phyloP scores from a whole-genome alignment of 495 filamentous ascomycete species.

The Staphylotrichum tortipilum region DNA sequence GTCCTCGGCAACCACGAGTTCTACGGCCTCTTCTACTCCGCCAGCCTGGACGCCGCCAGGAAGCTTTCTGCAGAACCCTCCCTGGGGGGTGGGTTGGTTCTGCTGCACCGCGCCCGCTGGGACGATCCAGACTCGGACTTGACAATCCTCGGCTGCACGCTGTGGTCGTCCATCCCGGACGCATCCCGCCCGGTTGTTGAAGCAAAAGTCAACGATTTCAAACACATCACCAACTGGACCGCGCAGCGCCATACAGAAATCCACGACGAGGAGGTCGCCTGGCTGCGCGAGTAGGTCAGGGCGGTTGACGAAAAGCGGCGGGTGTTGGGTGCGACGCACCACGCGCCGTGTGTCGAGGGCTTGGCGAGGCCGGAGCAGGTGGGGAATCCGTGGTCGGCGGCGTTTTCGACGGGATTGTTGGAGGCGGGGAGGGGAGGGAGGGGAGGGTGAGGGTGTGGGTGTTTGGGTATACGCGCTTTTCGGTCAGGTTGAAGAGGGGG shows the following conservation, averaged over 20 bases:
- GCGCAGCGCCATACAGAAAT: slow-evolving; percentile 36
- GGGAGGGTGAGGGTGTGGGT: no score
- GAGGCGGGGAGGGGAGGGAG: no score
- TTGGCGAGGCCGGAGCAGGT: no score
- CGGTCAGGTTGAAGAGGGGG: no score
- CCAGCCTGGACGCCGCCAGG: slow-evolving; percentile 35
- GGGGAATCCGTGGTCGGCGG: no score
- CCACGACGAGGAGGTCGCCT: slow-evolving; percentile 37
- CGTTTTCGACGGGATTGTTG: no score
- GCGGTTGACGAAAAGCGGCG: no score
- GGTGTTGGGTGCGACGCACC: no score
- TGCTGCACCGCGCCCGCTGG: slow-evolving; percentile 39
- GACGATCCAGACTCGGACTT: slow-evolving; percentile 15
- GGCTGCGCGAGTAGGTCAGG: slow-evolving; percentile 37
- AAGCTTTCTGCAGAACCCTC: slow-evolving; percentile 37
- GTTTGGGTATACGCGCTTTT: no score
- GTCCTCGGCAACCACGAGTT: slow-evolving; percentile 55
- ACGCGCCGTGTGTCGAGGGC: no score
- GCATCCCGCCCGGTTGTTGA: slow-evolving; percentile 30
- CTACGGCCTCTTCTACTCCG: slow-evolving; percentile 33
- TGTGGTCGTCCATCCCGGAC: slow-evolving; percentile 44
- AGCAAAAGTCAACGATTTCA: slow-evolving; percentile 41
- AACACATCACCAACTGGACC: slow-evolving; percentile 42
- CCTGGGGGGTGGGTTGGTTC: slow-evolving; percentile 35
- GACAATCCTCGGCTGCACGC: slow-evolving; percentile 48